Percentiles rank a stretch among this genome's conserved stretches.
phyloP scores from a whole-genome alignment of 73 alveolate genomes.

The Breviolum minutum region DNA sequence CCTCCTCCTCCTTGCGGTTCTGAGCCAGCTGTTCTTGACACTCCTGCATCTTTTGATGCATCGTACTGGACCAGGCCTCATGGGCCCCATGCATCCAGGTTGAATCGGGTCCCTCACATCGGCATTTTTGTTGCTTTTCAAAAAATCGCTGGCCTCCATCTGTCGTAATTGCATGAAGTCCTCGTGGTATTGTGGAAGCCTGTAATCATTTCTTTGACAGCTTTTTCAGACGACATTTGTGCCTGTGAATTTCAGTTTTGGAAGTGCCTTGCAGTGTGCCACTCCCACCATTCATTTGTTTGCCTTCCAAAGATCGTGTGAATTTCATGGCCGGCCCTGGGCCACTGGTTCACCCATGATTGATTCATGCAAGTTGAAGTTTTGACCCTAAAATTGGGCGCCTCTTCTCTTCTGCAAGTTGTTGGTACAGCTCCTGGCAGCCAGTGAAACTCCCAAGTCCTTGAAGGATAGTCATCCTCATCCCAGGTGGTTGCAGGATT shows the following conservation, averaged over 20 bases:
- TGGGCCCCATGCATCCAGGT: neutral
- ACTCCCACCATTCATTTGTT: constrained; percentile 49
- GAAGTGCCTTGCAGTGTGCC: constrained; percentile 33
- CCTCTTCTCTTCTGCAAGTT: constrained; percentile 6
- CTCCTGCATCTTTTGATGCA: constrained; percentile 9
- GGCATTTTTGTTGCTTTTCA: neutral
- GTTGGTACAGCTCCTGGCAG: neutral
- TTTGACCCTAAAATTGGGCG: neutral
- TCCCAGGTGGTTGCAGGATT: no score
- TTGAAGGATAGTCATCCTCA: no score
- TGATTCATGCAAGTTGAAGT: neutral
- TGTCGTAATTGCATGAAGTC: neutral
- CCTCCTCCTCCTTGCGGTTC: neutral
- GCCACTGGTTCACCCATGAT: no score
- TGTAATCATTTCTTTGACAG: neutral
- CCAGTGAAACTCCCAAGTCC: neutral
- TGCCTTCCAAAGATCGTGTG: no score
- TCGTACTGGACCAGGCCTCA: neutral
- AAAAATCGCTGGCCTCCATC: neutral
- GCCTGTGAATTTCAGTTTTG: neutral
- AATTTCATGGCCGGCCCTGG: no score
- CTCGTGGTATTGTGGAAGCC: constrained; percentile 34
- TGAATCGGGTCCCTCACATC: neutral
- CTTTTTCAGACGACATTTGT: neutral
- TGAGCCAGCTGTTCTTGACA: neutral